Conservation (phyloP, 2,329 filamentous ascomycete genomes). For the Tolypocladium endophyticum region DNA sequence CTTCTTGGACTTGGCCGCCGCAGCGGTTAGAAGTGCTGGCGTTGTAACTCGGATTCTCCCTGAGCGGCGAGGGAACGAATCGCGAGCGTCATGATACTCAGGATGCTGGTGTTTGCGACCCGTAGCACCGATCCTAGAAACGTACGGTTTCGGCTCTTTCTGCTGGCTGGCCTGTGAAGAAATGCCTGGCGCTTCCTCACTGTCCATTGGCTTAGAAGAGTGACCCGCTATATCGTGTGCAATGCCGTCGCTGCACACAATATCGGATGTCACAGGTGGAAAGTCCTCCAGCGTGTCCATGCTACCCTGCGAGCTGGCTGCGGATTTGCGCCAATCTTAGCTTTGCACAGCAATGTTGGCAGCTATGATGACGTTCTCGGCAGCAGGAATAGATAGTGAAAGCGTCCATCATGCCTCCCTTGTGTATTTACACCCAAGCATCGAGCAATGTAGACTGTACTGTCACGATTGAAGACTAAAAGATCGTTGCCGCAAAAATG, state of each 20-base stretch:
- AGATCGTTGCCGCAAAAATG: too few relatives aligned
- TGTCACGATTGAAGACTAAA: background rate
- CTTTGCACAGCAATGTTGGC: too few relatives aligned
- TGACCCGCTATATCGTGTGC: background rate
- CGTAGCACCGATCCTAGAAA: background rate
- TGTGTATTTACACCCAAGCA: too few relatives aligned
- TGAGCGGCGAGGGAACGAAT: background rate
- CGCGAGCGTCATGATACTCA: too few relatives aligned
- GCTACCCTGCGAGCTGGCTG: constrained; percentile 7
- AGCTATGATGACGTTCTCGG: too few relatives aligned
- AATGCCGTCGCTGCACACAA: background rate
- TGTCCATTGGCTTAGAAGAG: background rate
- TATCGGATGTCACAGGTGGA: background rate
- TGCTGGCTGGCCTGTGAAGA: background rate
- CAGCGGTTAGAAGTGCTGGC: background rate
- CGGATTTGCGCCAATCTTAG: too few relatives aligned
- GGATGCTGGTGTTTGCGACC: background rate
- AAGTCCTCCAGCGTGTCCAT: background rate
- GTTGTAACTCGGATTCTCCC: background rate
- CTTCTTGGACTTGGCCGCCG: constrained; percentile 6
- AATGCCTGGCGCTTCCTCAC: background rate
- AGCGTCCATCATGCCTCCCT: too few relatives aligned
- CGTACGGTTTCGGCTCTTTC: too few relatives aligned
- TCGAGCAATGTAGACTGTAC: too few relatives aligned
- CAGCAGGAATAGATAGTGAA: too few relatives aligned